Evolutionary conservation across 176 grass and related monocot species (phyloP), one percentile per base, ranked within the genome.

Genomic region (Hordeum marinum): DNA sequence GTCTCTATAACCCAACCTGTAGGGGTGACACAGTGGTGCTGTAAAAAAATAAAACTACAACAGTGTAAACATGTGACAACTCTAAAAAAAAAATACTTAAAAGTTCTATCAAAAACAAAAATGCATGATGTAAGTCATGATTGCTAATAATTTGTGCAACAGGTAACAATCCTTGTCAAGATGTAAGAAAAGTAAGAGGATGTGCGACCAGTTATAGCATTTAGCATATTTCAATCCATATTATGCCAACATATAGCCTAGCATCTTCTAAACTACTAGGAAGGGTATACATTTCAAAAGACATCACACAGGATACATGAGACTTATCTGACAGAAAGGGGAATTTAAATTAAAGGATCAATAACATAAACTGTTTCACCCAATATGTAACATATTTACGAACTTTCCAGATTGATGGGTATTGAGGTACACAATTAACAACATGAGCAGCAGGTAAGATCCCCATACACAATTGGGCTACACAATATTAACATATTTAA

Each of bases 391-490:
- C 17, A 21, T 55, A 55, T 55, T 55, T 20, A 55, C 17, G 6
- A 55, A 55, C 17, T 21, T 55, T 55, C 6, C 17, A 55, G 6
- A 55, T 2, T 55, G 52, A 55, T 20, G 52, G 18, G 18, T 21
- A 20, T 55, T 55, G 52, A 55, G 52, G 17, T 54, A 54, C 50
- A 54, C 50, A 54, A 54, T 54, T 54, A 83, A 79, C 35, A 36
- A 60, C 25, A 1, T 66, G 73, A 89, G 75, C 26, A 91, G 45
- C 25, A 61, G 36, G 52, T 81, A 73, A 78, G 15, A 60, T 39
- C 8, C 34, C 4, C 78, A 82, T 98, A 98, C 96, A 79, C 18
- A 63, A 34, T 54, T 29, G 21, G 78, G 18, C 27, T 59, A 84
- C 26, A 10, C 10, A 77, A 50, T 50, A 50, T 50, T 17, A 50